These are phyloP conservation scores for Pseudogymnoascus sp. DNA, from an alignment of 2,329 filamentous ascomycete genomes.

Conservation along the genomic window DNA sequence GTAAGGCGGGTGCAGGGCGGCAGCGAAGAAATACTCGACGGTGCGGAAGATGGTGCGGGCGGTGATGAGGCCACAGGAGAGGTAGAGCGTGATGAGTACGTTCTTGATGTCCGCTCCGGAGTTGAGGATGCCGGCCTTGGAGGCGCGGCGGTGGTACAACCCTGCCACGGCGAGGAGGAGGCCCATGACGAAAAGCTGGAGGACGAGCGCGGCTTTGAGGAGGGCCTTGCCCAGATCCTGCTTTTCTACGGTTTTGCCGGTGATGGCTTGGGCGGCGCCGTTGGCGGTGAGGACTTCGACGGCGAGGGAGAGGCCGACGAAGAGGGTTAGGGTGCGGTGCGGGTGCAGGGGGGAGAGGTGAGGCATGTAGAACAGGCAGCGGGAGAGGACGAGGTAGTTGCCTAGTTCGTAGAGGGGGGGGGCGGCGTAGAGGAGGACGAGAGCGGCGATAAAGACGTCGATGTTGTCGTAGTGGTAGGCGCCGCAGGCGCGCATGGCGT, in stretches of 20 bases:
- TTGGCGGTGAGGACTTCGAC: slow-evolving; percentile 42
- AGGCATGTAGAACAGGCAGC: slow-evolving; percentile 53
- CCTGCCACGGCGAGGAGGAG: slow-evolving; percentile 41
- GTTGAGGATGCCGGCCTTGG: slow-evolving; percentile 25
- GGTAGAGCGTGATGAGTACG: slow-evolving; percentile 42
- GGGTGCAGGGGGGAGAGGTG: slow-evolving; percentile 47
- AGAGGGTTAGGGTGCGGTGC: slow-evolving; percentile 37
- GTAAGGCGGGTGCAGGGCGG: slow-evolving; percentile 31
- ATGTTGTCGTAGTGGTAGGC: slow-evolving; percentile 42
- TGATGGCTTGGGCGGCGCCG: slow-evolving; percentile 43
- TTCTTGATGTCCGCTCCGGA: slow-evolving; percentile 20
- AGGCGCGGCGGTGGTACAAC: slow-evolving; percentile 41
- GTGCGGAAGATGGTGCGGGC: slow-evolving; percentile 49
- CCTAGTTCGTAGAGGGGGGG: slow-evolving; percentile 50
- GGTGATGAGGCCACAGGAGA: slow-evolving; percentile 41
- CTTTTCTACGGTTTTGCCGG: slow-evolving; percentile 30
- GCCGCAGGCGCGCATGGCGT: slow-evolving; percentile 44
- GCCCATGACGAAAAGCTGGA: slow-evolving; percentile 47
- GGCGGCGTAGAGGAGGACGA: slow-evolving; percentile 23
- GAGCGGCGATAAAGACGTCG: slow-evolving; percentile 38
- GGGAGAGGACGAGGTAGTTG: slow-evolving; percentile 54
- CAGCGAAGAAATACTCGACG: slow-evolving; percentile 50
- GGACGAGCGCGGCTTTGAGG: slow-evolving; percentile 41
- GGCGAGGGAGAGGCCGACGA: slow-evolving; percentile 37
- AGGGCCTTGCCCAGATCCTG: slow-evolving; percentile 38